These are phyloP conservation scores for Guyanaporus albipodus DNA, from an alignment of 768 basidiomycete species.

Conservation along the genomic window DNA sequence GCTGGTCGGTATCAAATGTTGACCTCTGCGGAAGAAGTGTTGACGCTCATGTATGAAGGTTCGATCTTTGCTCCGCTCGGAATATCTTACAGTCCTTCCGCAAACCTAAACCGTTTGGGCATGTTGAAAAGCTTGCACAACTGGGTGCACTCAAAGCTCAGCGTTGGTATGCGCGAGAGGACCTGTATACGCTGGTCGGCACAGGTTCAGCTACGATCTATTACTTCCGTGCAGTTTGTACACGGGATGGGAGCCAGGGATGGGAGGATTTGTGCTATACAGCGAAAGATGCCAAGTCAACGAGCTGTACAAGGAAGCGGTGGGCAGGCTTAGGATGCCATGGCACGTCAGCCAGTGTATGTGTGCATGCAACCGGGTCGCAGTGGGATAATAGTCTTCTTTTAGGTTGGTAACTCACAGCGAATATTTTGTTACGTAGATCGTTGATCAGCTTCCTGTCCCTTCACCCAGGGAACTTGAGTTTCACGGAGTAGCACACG, in stretches of 20 bases:
- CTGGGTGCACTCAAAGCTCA: not conserved
- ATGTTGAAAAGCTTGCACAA: constrained; percentile 16
- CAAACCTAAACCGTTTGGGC: constrained; percentile 9
- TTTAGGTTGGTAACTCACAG: too few species aligned
- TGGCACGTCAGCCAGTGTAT: constrained; percentile 18
- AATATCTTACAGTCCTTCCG: constrained; percentile 18
- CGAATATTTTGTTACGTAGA: too few species aligned
- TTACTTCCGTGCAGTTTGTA: constrained; percentile 23
- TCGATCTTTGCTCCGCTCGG: constrained; percentile 2
- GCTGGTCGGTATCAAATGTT: constrained; percentile 24
- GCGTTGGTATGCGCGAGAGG: not conserved
- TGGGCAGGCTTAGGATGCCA: too few species aligned
- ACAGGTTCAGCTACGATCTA: constrained; percentile 21
- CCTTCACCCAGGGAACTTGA: too few species aligned
- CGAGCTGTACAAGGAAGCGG: too few species aligned
- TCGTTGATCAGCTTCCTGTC: too few species aligned
- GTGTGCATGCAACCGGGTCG: constrained; percentile 23
- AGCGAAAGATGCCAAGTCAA: constrained; percentile 20
- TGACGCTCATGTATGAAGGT: constrained; percentile 12
- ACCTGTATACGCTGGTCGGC: constrained; percentile 25
- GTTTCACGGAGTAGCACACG: too few species aligned
- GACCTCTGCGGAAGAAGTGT: constrained; percentile 21
- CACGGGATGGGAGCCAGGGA: constrained; percentile 17
- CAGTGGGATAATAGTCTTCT: too few species aligned
- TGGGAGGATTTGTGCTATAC: constrained; percentile 22